phyloP scores from a whole-genome alignment of 257 asterid species.

The Prunella vulgaris region DNA sequence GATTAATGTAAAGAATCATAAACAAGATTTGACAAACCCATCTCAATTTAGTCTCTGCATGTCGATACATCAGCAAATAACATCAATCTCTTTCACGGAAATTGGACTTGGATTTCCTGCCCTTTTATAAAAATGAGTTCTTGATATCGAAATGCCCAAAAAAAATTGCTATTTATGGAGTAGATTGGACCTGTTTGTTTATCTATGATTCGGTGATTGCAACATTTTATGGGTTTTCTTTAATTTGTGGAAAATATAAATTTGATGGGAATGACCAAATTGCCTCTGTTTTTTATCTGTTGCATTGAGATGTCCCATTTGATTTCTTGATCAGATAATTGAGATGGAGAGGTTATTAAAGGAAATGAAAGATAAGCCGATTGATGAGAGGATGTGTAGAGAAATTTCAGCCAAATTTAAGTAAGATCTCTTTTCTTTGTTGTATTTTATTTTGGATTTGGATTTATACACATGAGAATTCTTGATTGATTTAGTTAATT shows the following conservation, averaged over 20 bases:
- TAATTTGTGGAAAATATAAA: neutral
- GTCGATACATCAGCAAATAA: slow-evolving; percentile 13
- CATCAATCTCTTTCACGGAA: neutral
- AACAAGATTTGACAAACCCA: neutral
- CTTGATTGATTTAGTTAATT: neutral
- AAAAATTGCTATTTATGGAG: neutral
- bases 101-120: neutral
- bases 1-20: neutral
- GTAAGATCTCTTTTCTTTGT: slow-evolving; percentile 34
- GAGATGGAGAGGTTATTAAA: slow-evolving; percentile 51
- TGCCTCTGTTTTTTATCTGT: neutral
- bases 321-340: slow-evolving; percentile 38
- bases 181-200: neutral
- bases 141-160: neutral
- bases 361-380: slow-evolving; percentile 34
- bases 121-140: neutral
- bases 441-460: slow-evolving; percentile 1
- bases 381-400: slow-evolving; percentile 41
- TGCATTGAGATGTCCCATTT: slow-evolving; percentile 6
- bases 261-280: neutral
- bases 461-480: neutral
- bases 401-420: slow-evolving; percentile 66
- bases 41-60: slow-evolving; percentile 12
- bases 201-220: neutral
- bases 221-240: neutral